Percentiles rank a stretch among this genome's conserved stretches.
These are phyloP conservation scores for Pisolithus microcarpus DNA, from an alignment of 768 basidiomycete genomes.

Conservation along the genomic window DNA sequence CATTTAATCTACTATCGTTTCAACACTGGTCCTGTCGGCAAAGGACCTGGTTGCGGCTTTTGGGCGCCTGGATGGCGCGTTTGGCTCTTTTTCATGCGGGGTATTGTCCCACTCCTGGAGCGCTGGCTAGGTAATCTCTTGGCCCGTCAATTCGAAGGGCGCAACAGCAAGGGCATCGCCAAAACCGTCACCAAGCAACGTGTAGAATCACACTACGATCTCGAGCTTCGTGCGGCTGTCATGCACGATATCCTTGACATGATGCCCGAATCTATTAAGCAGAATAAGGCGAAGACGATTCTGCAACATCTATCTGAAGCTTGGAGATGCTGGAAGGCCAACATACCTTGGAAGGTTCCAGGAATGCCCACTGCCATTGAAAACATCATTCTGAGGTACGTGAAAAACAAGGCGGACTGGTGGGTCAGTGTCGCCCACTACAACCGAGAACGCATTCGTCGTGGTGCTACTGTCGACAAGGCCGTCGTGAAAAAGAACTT, in stretches of 20 bases:
- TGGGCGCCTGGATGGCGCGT: slow-evolving; percentile 99
- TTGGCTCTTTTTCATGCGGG: slow-evolving; percentile 99
- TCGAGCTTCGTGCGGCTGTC: slow-evolving; percentile 94
- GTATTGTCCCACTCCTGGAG: slow-evolving; percentile 95
- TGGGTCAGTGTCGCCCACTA: slow-evolving; percentile 95
- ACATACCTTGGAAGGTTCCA: slow-evolving; percentile 99
- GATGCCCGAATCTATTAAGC: slow-evolving; percentile 99
- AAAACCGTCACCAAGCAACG: slow-evolving; percentile 99
- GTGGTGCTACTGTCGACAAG: slow-evolving; percentile 96
- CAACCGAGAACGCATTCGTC: slow-evolving; percentile 94
- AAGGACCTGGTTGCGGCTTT: slow-evolving; percentile 98
- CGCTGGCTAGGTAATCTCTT: slow-evolving; percentile 97
- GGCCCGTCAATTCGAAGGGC: slow-evolving; percentile 96
- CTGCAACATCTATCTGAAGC: slow-evolving; percentile 97
- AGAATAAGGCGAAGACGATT: slow-evolving; percentile 99
- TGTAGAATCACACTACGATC: slow-evolving; percentile 97
- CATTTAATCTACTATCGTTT: slow-evolving; percentile 98
- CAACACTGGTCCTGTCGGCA: slow-evolving; percentile 99
- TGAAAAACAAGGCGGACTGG: slow-evolving; percentile 99
- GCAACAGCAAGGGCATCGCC: slow-evolving; percentile 93
- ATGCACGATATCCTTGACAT: slow-evolving; percentile 99
- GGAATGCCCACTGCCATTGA: slow-evolving; percentile 99
- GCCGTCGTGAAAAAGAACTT: slow-evolving; percentile 99
- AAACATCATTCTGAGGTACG: slow-evolving; percentile 97
- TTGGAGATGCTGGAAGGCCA: slow-evolving; percentile 97